phyloP scores from a whole-genome alignment of 192 early-diverging fungal species.

The Paraglomus occultum region DNA sequence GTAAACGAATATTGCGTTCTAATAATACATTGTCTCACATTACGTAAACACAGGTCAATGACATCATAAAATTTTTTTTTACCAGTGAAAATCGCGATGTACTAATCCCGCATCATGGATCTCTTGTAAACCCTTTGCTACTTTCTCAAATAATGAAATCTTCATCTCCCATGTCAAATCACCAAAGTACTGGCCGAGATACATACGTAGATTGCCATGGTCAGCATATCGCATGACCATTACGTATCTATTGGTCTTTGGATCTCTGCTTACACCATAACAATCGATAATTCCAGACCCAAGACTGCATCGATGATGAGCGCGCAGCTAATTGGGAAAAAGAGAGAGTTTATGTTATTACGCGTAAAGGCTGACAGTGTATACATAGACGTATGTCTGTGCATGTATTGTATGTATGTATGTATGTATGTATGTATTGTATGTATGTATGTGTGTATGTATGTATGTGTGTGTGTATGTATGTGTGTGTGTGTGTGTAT shows the following conservation, averaged over 20 bases:
- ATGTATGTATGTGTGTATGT: too few relatives aligned
- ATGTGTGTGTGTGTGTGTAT: too few relatives aligned
- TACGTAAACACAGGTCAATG: too few relatives aligned
- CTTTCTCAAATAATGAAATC: conserved; percentile 22
- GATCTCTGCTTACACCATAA: conserved; percentile 27
- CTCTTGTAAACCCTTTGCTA: conserved; percentile 12
- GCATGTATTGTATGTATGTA: too few relatives aligned
- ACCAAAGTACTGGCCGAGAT: conserved; percentile 10
- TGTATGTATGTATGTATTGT: too few relatives aligned
- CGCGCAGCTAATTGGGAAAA: background rate
- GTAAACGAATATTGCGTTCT: background rate
- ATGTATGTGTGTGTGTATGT: too few relatives aligned
- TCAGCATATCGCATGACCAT: conserved; percentile 29
- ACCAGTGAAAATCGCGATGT: conserved; percentile 27
- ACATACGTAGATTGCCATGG: conserved; percentile 13
- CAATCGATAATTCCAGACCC: conserved; percentile 26
- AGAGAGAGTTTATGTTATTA: too few relatives aligned
- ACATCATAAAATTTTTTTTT: background rate
- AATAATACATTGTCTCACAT: background rate
- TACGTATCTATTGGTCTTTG: conserved; percentile 7
- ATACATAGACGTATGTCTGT: too few relatives aligned
- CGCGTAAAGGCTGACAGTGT: too few relatives aligned
- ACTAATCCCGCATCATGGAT: conserved; percentile 23
- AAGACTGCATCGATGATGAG: conserved; percentile 26
- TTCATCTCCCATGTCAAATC: conserved; percentile 27